Percentiles rank a stretch among this genome's conserved stretches.
phyloP scores from a whole-genome alignment of 1,284 basidiomycete species.

The Cutaneotrichosporon mucoides region DNA sequence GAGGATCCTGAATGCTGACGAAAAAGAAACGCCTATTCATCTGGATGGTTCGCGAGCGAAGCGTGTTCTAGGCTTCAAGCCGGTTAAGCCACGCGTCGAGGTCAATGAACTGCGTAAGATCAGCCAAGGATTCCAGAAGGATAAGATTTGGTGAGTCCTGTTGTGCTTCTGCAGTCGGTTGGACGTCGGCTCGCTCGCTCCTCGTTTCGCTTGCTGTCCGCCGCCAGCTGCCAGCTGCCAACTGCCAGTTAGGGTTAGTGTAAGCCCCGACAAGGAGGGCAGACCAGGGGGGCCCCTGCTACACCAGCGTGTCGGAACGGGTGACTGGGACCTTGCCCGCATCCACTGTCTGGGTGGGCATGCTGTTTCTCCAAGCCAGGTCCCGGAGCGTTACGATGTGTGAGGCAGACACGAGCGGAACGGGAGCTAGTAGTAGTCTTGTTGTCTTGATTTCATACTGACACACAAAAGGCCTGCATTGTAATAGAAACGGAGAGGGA shows the following conservation, averaged over 20 bases:
- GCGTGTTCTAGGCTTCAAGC: conserved; percentile 61
- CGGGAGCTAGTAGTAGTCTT: too few relatives aligned
- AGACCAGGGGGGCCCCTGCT: too few relatives aligned
- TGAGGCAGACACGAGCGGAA: not conserved
- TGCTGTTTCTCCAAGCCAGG: too few relatives aligned
- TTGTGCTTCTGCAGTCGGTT: not conserved
- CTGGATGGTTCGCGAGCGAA: conserved; percentile 43
- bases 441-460: too few relatives aligned
- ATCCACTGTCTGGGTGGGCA: not conserved
- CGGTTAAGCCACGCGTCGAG: conserved; percentile 57
- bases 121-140: conserved; percentile 42
- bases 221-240: too few relatives aligned
- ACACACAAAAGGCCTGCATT: too few relatives aligned
- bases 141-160: conserved; percentile 39
- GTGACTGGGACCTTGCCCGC: not conserved
- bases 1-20: not conserved
- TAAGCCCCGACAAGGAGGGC: too few relatives aligned
- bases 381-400: not conserved
- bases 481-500: too few relatives aligned
- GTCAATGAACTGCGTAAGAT: conserved; percentile 38
- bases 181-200: not conserved
- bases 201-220: too few relatives aligned
- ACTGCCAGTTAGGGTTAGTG: too few relatives aligned
- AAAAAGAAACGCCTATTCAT: conserved; percentile 55
- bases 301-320: not conserved